Base-by-base conservation (phyloP, 257 asterid genomes). In the Nicotiana otophora region DNA sequence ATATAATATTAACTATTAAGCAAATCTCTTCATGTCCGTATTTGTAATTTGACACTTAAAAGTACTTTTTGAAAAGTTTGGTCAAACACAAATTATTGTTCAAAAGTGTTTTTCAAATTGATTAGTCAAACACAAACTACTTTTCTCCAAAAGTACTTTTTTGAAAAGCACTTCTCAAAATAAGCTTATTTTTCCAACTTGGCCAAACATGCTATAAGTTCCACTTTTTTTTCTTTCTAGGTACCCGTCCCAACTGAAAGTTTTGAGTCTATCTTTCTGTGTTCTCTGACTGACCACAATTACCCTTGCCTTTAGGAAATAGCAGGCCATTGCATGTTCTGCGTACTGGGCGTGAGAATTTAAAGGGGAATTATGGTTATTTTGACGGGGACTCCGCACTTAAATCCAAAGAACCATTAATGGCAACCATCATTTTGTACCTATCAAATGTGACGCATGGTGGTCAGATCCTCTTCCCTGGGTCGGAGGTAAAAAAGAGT, bases 341-440 rank as follows among this genome's bases (percentile, higher is more conserved):
- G 85, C 93, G 82, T 82, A 88, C 89, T 75, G 90, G 86, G 31
- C 55, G 82, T 53, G 97, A 91, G 86, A 88, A 87, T 64, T 63
- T 91, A 26, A 82, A 83, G 79, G 82, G 72, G 81, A 89, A 81
- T 26, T 87, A 84, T 78, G 77, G 46, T 70, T 91, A 88, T 87
- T 87, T 90, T 66, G 89, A 82, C 31, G 69, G 83, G 58, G 80
- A 85, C n/a, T 81, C 87, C 34, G 74, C 86, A 34, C 86, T 75
- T 69, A 83, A 85, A 78, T 88, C 74, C 34, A 87, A 82, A 3
- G 84, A 85, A 84, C 90, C 95, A 79, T 84, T 91, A 86, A 84
- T 91, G 86, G 99, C 98, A 77, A 92, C 97, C 26, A 91, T 95
- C 60, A 84, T 93, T 85, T 83, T 95, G 83, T 92, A 92, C 88